Evolutionary conservation across 2,329 filamentous ascomycete species (phyloP), one percentile per base, ranked within the genome.

Genomic region (Colletotrichum simmondsii): DNA sequence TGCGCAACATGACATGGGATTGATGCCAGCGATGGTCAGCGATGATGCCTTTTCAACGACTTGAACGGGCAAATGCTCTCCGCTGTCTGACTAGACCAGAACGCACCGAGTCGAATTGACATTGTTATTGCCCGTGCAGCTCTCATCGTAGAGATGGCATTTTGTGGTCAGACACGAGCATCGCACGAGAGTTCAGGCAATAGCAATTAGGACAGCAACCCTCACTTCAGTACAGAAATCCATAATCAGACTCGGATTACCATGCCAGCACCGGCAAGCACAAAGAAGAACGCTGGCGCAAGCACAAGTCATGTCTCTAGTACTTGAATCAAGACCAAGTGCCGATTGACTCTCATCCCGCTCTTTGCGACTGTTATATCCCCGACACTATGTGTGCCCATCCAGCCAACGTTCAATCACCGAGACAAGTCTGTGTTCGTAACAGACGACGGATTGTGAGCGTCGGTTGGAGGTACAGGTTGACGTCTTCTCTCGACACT

Each of bases 401-500:
- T 49, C 42, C 14, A 24, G 42, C 28, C 35, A 60, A 59, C 24
- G 35, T 58, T 59, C 58, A 46, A 60, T n/a, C 62, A 63, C 69
- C 69, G 52, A 68, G 65, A 59, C 65, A 66, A 24, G 24, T 26
- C 32, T 30, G 67, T 28, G 37, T 54, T 65, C 28, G 61, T 54
- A 53, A 24, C 61, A 53, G 49, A 26, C 26, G n/a, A 57, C 57
- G 14, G 22, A 26, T n/a, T 14, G 35, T 28, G 24, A 30, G 30
- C 30, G 22, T 35, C n/a, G n/a, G 60, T n/a, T 66, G 32, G 54
- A 54, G 37, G 46, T 26, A 32, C 35, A 52, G 42, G 53, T 37
- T 70, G 53, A 65, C 22, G 53, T 66, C 56, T 12, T 57, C 54
- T 56, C 32, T 62, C 35, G 61, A 71, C 71, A 71, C 49, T 67